Base-by-base conservation (phyloP, 139 green algal species). In the Pleodorina starrii region DNA sequence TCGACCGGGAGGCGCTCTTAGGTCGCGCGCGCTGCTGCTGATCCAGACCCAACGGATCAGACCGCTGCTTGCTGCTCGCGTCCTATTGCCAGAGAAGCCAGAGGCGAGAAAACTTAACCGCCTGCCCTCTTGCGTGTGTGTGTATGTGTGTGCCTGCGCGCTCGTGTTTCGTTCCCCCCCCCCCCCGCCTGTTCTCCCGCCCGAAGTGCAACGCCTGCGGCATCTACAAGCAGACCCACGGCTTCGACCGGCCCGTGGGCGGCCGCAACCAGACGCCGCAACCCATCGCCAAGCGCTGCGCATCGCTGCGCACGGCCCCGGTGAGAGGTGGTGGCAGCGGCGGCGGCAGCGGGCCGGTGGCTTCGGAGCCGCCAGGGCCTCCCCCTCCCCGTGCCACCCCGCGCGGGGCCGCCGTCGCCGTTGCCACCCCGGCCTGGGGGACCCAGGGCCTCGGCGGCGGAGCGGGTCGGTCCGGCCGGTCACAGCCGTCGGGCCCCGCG, bases 221-320 rank as follows among this genome's bases (percentile, higher is more conserved):
- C 32, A 93, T 93, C 44, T 93, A 93, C 91, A 93, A 93, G 80
- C 91, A 93, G 71, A 92, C 88, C 23, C 91, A 93, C 42, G 91
- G 91, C 88, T 91, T 85, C 27, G 25, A 89, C 27, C 91, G 91
- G 12, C 81, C 76, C 7, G 83, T 90, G 57, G 89, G 84, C 36
- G 32, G 36, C 23, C 66, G 63, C 17, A 32, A 79, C 44, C 25
- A 51, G 32, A 32, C 12, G 27, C 80, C 80, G n/a, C 80, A 75
- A 43, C 80, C 60, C 4, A 38, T 74, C 10, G 38, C 38, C 40
- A 74, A 74, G 36, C 48, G 76, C 32, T 71, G 29, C 46, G 42
- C 76, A 11, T n/a, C 27, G 48, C 0, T 35, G 76, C 76, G 76
- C 27, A 63, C 44, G 7, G 46, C 32, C 9, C 74, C 68, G 11